phyloP scores from a whole-genome alignment of 192 early-diverging fungal species.

The Backusella macrospora region DNA sequence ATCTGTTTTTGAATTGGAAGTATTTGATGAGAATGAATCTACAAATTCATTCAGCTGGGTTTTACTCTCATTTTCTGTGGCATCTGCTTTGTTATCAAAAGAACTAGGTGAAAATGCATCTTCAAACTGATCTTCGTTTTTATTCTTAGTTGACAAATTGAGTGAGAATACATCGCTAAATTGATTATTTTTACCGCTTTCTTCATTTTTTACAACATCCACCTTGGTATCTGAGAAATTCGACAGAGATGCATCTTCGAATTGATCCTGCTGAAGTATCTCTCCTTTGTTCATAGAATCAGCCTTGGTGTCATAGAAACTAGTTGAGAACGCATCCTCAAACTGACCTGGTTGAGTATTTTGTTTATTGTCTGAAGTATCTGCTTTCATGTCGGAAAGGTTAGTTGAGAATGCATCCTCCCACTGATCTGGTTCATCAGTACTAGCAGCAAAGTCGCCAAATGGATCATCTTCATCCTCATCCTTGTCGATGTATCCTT shows the following conservation, averaged over 20 bases:
- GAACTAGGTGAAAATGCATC: background rate
- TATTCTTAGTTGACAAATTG: background rate
- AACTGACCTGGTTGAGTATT: background rate
- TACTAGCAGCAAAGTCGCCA: conserved; percentile 16
- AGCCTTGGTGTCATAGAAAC: background rate
- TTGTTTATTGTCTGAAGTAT: background rate
- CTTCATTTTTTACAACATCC: background rate
- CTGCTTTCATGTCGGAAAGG: background rate
- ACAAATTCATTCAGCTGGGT: background rate
- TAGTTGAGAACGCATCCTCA: conserved; percentile 14
- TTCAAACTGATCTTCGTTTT: background rate
- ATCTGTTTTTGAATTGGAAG: background rate
- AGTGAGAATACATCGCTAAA: background rate
- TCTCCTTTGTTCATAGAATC: background rate
- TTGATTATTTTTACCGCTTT: background rate
- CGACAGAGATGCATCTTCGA: conserved; percentile 1
- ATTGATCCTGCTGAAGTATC: background rate
- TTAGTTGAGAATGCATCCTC: conserved; percentile 14
- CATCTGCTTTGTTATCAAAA: background rate
- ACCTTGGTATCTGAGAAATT: conserved; percentile 13
- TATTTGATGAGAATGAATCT: background rate
- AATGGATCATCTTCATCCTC: conserved; percentile 8
- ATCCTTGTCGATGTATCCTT: background rate
- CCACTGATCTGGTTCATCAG: conserved; percentile 3
- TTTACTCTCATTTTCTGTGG: background rate